These are phyloP conservation scores for Echria macrotheca DNA, from an alignment of 495 filamentous ascomycete species.

Conservation along the genomic window DNA sequence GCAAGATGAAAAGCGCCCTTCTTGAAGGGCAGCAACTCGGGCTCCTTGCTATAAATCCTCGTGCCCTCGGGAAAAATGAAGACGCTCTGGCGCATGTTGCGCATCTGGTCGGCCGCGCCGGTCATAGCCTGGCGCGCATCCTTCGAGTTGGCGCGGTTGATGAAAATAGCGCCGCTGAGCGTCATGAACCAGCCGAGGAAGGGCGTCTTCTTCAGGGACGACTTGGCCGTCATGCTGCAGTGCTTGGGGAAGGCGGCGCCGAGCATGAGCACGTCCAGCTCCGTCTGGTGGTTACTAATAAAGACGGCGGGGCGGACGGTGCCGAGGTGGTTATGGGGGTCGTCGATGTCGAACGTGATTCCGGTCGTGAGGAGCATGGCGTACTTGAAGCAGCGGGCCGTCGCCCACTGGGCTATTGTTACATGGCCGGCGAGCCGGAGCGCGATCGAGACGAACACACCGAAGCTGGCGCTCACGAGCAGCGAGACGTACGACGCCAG, in stretches of 20 bases:
- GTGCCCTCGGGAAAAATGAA: slow-evolving; percentile 96
- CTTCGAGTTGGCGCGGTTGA: slow-evolving; percentile 77
- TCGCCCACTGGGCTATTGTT: slow-evolving; percentile 80
- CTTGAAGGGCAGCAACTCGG: slow-evolving; percentile 85
- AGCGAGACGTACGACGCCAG: slow-evolving; percentile 67
- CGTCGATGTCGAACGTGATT: slow-evolving; percentile 69
- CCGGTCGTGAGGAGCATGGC: slow-evolving; percentile 71
- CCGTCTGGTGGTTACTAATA: slow-evolving; percentile 89
- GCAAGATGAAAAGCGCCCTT: slow-evolving; percentile 97
- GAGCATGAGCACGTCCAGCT: slow-evolving; percentile 89
- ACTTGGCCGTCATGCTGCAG: slow-evolving; percentile 91
- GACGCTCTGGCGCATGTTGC: slow-evolving; percentile 69
- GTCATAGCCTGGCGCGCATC: slow-evolving; percentile 83
- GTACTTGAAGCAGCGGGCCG: slow-evolving; percentile 74
- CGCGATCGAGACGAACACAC: slow-evolving; percentile 65
- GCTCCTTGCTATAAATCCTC: slow-evolving; percentile 75
- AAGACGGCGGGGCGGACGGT: slow-evolving; percentile 78
- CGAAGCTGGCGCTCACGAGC: slow-evolving; percentile 64
- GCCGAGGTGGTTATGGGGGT: slow-evolving; percentile 58
- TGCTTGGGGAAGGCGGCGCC: slow-evolving; percentile 82
- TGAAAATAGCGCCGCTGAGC: slow-evolving; percentile 85
- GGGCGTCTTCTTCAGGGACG: slow-evolving; percentile 69
- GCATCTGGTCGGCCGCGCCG: slow-evolving; percentile 75
- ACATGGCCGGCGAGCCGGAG: slow-evolving; percentile 66
- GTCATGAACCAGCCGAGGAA: slow-evolving; percentile 97